Base-by-base conservation (phyloP, 495 filamentous ascomycete species). In the Penicillium coprophilum region DNA sequence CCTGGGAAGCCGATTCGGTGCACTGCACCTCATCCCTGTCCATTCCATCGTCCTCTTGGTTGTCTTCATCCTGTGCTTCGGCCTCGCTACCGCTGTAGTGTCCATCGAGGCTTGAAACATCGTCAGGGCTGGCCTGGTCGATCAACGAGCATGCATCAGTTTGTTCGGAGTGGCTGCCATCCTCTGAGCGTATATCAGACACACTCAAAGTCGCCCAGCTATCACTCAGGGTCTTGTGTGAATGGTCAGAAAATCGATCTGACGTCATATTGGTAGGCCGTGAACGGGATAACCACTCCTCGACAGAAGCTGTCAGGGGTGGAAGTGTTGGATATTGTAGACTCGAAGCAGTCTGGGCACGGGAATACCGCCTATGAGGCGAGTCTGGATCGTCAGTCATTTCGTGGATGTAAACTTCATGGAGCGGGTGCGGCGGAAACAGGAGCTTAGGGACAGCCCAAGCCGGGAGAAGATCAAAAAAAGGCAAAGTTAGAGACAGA, bases 231-330 rank as follows among this genome's bases (percentile, higher is more conserved):
- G 73, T 63, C 27, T 64, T 75, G 28, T 62, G 31, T 6, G 60
- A 46, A 32, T 64, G 60, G 4, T 72, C 68, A 4, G 53, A 23
- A 21, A 49, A 44, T 19, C 46, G 55, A 41, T 66, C 68, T 67
- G 71, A 73, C 64, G 71, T 70, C 71, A 78, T 77, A 54, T 59
- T 71, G 62, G 71, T 69, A 7, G 72, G 74, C 49, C 73, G 69
- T 45, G 77, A 80, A 48, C 65, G 75, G 47, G 75, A 78, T 46
- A 80, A 51, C 74, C 75, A 77, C 74, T 79, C 73, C 58, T 79
- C 70, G 8, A 79, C 76, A 45, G 76, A 77, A 34, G 65, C 73
- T 53, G 70, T 71, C n/a, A 77, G 55, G 21, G 76, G 73, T 52
- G 76, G 76, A 49, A 73, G 58, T 45, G 76, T 79, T 19, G 76